phyloP scores from a whole-genome alignment of 116 monocot genomes.

The Cymodocea nodosa region DNA sequence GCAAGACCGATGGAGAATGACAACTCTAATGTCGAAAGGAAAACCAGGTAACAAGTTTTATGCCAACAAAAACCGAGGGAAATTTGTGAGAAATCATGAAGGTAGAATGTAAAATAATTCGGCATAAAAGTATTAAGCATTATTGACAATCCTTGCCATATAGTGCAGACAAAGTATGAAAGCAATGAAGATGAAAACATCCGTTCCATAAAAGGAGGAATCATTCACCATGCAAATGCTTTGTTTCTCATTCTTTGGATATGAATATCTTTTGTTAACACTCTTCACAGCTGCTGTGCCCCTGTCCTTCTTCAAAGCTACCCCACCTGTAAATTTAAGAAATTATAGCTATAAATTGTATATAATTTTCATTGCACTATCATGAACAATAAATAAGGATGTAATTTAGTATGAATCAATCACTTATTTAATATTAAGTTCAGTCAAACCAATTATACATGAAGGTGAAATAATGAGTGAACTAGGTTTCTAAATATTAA shows the following conservation, averaged over 20 bases:
- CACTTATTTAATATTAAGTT: no score
- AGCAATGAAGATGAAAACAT: not conserved
- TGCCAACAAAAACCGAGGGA: no score
- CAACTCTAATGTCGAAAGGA: no score
- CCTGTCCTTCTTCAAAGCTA: conserved; percentile 24
- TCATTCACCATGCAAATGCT: not conserved
- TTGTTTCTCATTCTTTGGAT: not conserved
- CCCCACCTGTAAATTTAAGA: conserved; percentile 13
- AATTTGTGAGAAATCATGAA: no score
- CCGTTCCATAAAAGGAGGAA: not conserved
- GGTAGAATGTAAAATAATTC: not conserved
- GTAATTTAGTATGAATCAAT: not conserved
- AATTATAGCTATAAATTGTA: not conserved
- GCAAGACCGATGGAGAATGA: conserved; percentile 2
- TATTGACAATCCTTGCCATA: not conserved
- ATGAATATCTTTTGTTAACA: conserved; percentile 3
- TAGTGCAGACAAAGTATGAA: not conserved
- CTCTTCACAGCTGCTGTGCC: conserved; percentile 21
- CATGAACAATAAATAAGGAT: not conserved
- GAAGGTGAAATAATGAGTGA: no score
- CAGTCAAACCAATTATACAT: no score
- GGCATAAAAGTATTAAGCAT: not conserved
- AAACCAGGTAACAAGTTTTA: no score
- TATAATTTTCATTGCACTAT: no score
- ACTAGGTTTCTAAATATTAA: no score